phyloP scores from a whole-genome alignment of 352 stramenopile genomes.

The Phytophthora tentaculata region DNA sequence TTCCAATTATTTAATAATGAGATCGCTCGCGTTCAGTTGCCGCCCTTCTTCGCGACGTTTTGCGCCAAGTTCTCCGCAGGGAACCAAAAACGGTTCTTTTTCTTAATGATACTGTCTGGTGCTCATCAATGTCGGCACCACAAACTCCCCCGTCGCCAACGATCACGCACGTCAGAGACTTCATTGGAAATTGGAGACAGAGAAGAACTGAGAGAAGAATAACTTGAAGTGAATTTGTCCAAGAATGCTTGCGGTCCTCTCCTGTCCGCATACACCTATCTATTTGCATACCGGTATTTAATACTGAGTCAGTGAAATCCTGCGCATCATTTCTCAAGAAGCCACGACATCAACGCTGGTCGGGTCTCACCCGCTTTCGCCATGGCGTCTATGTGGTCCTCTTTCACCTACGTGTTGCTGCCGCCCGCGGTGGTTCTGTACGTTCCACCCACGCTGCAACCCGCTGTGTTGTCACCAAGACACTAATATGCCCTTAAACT shows the following conservation, averaged over 20 bases:
- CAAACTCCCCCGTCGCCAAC: too few species aligned
- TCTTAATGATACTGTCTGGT: too few species aligned
- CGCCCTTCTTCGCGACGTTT: too few species aligned
- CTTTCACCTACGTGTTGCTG: conserved; percentile 80
- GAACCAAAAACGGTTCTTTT: too few species aligned
- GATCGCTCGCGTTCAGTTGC: too few species aligned
- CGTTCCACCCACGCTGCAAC: conserved; percentile 19
- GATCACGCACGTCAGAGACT: too few species aligned
- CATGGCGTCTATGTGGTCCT: conserved; percentile 79
- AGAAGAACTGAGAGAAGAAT: too few species aligned
- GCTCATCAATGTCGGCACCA: too few species aligned
- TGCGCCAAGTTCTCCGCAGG: too few species aligned
- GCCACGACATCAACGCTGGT: not conserved
- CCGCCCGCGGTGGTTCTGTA: conserved; percentile 82
- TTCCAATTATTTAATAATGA: too few species aligned
- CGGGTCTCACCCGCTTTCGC: not conserved
- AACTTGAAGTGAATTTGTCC: conserved; percentile 31
- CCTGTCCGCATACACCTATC: not conserved
- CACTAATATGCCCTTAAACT: conserved; percentile 14
- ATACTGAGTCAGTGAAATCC: conserved; percentile 11
- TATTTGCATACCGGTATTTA: too few species aligned
- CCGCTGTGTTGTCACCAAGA: not conserved
- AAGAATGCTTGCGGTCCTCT: conserved; percentile 3
- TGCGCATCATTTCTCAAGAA: conserved; percentile 36
- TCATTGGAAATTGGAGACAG: too few species aligned